Evolutionary conservation across 345 rosid genomes (phyloP), one percentile per base, ranked within the genome.

Genomic region (Aurinia saxatilis): DNA sequence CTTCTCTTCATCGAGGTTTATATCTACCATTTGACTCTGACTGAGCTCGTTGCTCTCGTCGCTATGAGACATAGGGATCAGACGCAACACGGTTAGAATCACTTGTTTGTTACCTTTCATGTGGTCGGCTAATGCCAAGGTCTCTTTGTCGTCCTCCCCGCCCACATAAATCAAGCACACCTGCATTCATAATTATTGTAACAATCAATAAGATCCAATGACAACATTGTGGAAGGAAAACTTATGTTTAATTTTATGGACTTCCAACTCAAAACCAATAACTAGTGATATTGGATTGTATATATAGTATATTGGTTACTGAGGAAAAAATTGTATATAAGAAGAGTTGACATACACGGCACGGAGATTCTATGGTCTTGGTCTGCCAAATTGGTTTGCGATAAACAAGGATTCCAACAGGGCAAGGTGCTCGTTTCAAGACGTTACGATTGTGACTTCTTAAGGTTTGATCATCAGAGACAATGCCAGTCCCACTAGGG

Each of bases 141-240:
- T 84, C 51, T 84, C 96, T 8, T 79, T 52, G 40, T 84, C 87
- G 14, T 86, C 96, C 5, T 36, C 56, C 0, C 91, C 90, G 0
- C 93, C 90, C 1, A 75, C 63, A 70, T 78, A 82, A 18, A 88
- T 27, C 78, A 83, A 27, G 18, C 71, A 56, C 5, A 75, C 37
- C 61, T 67, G 35, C 45, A 56, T 34, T 16, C 31, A 55, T 10
- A 21, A 21, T 1, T 35, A 36, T 10, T 10, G 14, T 19, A 15
- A 52, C 8, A 29, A 21, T 7, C 25, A 15, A 33, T 21, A 21
- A n/a, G n/a, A n/a, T n/a, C n/a, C n/a, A n/a, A n/a, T n/a, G n/a
- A n/a, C n/a, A n/a, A 21, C 25, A 21, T 21, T 30, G 25, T 21
- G 25, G n/a, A n/a, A n/a, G n/a, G n/a, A n/a, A n/a, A n/a, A n/a